Percentiles rank a stretch among this genome's conserved stretches.
Evolutionary conservation across 2,329 filamentous ascomycete species (phyloP).

Genomic region (Penicillium sp.): DNA sequence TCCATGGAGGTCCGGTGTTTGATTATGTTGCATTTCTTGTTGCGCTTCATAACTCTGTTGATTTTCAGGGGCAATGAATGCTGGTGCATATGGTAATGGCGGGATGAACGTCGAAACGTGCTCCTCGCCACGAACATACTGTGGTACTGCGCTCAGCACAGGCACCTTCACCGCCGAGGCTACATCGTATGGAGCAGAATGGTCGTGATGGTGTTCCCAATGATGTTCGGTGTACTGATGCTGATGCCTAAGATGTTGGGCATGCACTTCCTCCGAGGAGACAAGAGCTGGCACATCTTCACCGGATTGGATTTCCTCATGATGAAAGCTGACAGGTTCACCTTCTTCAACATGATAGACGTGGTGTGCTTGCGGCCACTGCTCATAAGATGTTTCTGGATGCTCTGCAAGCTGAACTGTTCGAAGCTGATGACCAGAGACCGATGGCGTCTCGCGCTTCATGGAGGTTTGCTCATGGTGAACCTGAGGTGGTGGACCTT

Average conservation of each 20-base stretch:
- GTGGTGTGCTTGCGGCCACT: slow-evolving; percentile 6
- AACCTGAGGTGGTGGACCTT: background rate
- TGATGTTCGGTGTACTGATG: slow-evolving; percentile 2
- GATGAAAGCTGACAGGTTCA: background rate
- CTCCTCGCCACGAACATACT: slow-evolving; percentile 48
- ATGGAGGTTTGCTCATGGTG: background rate
- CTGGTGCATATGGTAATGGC: slow-evolving; percentile 14
- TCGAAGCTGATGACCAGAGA: background rate
- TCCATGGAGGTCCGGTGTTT: slow-evolving; percentile 1
- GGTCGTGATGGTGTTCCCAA: slow-evolving; percentile 2
- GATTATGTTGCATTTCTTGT: slow-evolving; percentile 4
- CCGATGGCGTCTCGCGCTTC: background rate
- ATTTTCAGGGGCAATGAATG: slow-evolving; percentile 14
- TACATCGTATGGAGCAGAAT: background rate
- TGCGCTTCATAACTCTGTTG: slow-evolving; percentile 13
- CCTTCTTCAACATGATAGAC: slow-evolving; percentile 6
- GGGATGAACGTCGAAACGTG: slow-evolving; percentile 37
- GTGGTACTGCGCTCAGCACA: slow-evolving; percentile 40
- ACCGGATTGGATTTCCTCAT: slow-evolving; percentile 1
- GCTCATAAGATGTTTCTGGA: slow-evolving; percentile 1
- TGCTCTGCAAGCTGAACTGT: background rate
- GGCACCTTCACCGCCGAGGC: slow-evolving; percentile 10
- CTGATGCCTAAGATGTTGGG: background rate
- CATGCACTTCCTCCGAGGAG: background rate
- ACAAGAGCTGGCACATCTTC: slow-evolving; percentile 4